Percentiles rank a stretch among this genome's conserved stretches.
Conservation (phyloP, 208 protist species). For the Leptomonas seymouri region DNA sequence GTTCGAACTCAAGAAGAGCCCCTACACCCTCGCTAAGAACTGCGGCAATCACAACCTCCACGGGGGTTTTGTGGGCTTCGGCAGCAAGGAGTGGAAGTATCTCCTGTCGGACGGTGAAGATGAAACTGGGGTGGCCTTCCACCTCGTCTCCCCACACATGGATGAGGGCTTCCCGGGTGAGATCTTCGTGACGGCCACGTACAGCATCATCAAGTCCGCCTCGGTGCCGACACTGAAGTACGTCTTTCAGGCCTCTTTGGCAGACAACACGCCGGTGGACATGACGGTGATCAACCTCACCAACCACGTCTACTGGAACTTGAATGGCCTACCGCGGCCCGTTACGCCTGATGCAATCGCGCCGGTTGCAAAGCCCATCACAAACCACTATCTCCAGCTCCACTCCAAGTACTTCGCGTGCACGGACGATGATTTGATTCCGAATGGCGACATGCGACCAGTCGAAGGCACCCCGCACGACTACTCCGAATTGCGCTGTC, state of each 20-base stretch:
- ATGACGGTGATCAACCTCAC: conserved; percentile 78
- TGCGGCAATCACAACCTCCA: conserved; percentile 65
- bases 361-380: conserved; percentile 42
- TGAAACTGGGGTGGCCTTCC: conserved; percentile 72
- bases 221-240: conserved; percentile 53
- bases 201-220: conserved; percentile 56
- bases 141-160: conserved; percentile 69
- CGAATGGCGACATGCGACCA: conserved; percentile 46
- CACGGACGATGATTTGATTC: conserved; percentile 48
- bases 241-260: conserved; percentile 48
- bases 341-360: conserved; percentile 13
- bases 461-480: conserved; percentile 55
- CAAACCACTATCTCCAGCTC: conserved; percentile 64
- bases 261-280: conserved; percentile 59
- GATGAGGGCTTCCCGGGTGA: conserved; percentile 86
- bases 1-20: conserved; percentile 45
- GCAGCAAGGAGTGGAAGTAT: conserved; percentile 74
- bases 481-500: conserved; percentile 47
- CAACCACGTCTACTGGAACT: conserved; percentile 85
- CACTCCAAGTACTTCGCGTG: conserved; percentile 53
- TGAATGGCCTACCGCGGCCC: conserved; percentile 68
- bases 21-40: conserved; percentile 73
- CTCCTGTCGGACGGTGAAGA: conserved; percentile 68
- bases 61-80: conserved; percentile 67
- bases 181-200: conserved; percentile 68